Base-by-base conservation (phyloP, 495 filamentous ascomycete species). In the Cercophora sp. region DNA sequence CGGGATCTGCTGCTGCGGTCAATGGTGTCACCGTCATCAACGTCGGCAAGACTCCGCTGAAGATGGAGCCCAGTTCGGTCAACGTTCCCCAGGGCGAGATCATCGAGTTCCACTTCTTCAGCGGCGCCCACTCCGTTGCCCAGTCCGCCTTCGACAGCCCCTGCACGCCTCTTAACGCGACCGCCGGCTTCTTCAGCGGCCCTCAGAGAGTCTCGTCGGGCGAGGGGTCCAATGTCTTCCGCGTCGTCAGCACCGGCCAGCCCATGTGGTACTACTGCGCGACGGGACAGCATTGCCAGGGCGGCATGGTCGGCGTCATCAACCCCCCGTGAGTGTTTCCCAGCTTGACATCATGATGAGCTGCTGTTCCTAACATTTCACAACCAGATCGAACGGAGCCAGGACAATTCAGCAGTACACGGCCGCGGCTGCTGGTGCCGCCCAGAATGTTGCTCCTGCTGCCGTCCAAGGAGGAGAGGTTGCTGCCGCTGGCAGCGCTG, bases 191-290 rank as follows among this genome's bases (percentile, higher is more conserved):
- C 48, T 51, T 51, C 23, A 31, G 23, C 23, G 48, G 48, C 8
- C 2, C 23, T 2, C 35, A 41, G 8, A 1, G 15, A 13, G 48
- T 42, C 35, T 5, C 23, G 5, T 22, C 20, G 23, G 48, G 35
- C 23, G 36, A 29, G 34, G 36, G 22, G 18, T 1, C 36, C 35
- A 51, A 41, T 19, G 48, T 51, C 35, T 51, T 51, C 34, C 48
- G 48, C 34, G 48, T 51, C 25, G 48, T 51, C 23, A 51, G 48
- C 48, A 51, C 48, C n/a, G 48, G 48, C 11, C 22, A 22, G 19
- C 56, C 59, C 20, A 53, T 59, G 36, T 62, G 59, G 59, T 62
- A 56, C 37, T 59, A 59, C 43, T 62, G 59, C 44, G 56, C 52
- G 4, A 52, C 42, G 2, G 56, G 48, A 1, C 8, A n/a, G 23